A percentile compares a stretch with the other conserved stretches of the same genome.
Evolutionary conservation across 2,329 filamentous ascomycete species (phyloP).

Genomic region (Sclerotinia spermophila): DNA sequence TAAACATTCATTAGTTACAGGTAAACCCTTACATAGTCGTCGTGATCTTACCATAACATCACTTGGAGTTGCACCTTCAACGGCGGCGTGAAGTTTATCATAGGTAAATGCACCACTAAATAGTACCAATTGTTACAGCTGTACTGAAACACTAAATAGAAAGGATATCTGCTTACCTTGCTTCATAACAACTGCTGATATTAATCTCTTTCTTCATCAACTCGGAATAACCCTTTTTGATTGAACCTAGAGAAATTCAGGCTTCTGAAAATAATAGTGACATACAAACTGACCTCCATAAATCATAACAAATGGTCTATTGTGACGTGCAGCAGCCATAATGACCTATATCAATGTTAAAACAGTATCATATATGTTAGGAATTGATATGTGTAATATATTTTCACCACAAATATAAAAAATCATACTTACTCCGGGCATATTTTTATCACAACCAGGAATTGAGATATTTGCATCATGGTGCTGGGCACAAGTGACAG

Average conservation of each 20-base stretch:
- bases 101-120: slow-evolving; percentile 69
- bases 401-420: background rate
- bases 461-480: slow-evolving; percentile 93
- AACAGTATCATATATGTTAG: background rate
- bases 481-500: slow-evolving; percentile 79
- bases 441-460: slow-evolving; percentile 96
- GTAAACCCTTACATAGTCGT: background rate
- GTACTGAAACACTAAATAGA: background rate
- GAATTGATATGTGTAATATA: background rate
- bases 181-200: slow-evolving; percentile 57
- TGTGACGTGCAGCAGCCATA: slow-evolving; percentile 88
- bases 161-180: background rate
- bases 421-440: slow-evolving; percentile 60
- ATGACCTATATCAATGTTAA: slow-evolving; percentile 40
- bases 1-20: background rate
- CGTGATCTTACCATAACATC: slow-evolving; percentile 60
- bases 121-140: background rate
- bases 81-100: slow-evolving; percentile 68
- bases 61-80: slow-evolving; percentile 58
- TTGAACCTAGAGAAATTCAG: slow-evolving; percentile 55
- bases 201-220: slow-evolving; percentile 78
- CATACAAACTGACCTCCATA: slow-evolving; percentile 54
- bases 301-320: slow-evolving; percentile 90
- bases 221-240: slow-evolving; percentile 78
- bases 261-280: background rate